phyloP scores from a whole-genome alignment of 768 basidiomycete genomes.

The Tulasnella sp. region DNA sequence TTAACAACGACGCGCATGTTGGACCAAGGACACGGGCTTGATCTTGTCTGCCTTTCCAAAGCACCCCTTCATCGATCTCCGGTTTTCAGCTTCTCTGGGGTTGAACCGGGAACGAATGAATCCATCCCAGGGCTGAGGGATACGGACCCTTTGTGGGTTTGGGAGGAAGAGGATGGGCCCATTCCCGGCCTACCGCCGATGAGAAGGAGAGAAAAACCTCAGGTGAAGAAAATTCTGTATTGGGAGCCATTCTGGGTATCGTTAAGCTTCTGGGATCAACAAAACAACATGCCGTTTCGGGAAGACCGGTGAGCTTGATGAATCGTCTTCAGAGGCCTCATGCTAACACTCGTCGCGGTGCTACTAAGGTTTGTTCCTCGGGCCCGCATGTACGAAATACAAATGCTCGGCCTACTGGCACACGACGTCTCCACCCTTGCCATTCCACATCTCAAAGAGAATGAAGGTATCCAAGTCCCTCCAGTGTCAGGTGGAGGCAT shows the following conservation, averaged over 20 bases:
- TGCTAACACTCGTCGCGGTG: not conserved
- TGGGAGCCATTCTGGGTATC: conserved; percentile 90
- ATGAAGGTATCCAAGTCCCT: conserved; percentile 29
- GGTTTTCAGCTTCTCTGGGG: conserved; percentile 79
- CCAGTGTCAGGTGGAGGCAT: not conserved
- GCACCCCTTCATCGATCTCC: conserved; percentile 91
- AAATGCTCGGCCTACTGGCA: conserved; percentile 88
- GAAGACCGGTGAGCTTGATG: conserved; percentile 55
- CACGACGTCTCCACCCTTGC: conserved; percentile 89
- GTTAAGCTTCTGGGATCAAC: conserved; percentile 80
- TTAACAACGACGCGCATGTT: conserved; percentile 91
- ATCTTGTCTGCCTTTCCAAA: conserved; percentile 84
- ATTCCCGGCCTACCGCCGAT: conserved; percentile 35
- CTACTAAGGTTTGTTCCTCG: conserved; percentile 75
- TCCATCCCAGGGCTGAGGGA: conserved; percentile 42
- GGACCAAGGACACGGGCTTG: conserved; percentile 87
- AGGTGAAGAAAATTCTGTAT: conserved; percentile 63
- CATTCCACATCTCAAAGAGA: conserved; percentile 68
- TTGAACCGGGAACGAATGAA: conserved; percentile 22
- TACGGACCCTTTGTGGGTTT: conserved; percentile 72
- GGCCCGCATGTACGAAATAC: conserved; percentile 96
- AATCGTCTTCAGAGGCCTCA: not conserved
- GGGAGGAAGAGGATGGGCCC: conserved; percentile 47
- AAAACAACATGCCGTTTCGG: conserved; percentile 79
- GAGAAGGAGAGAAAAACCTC: conserved; percentile 33